A percentile compares a stretch with the other conserved stretches of the same genome.
Evolutionary conservation across 306 rosid genomes (phyloP).

Genomic region (Bauhinia variegata): DNA sequence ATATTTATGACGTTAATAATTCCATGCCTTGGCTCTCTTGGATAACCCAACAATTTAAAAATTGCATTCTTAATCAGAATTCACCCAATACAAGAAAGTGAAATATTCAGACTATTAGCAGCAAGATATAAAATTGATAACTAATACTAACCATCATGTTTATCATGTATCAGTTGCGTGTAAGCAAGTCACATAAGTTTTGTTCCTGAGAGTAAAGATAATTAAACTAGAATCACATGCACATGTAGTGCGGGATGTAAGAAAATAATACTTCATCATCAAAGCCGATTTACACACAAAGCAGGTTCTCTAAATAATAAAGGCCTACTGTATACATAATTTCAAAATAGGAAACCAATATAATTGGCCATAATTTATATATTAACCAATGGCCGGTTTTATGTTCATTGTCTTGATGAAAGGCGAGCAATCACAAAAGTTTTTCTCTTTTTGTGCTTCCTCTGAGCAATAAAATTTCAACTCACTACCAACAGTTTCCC

Average conservation of each 20-base stretch:
- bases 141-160: conserved; percentile 8
- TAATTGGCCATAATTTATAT: not conserved
- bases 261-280: not conserved
- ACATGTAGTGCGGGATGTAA: not conserved
- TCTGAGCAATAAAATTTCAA: conserved; percentile 3
- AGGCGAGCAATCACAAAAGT: conserved; percentile 1
- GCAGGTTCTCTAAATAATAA: conserved; percentile 14
- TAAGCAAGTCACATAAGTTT: conserved; percentile 1
- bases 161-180: not conserved
- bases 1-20: not conserved
- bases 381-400: not conserved
- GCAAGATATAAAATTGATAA: not conserved
- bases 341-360: not conserved
- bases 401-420: not conserved
- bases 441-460: conserved; percentile 1
- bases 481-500: conserved; percentile 2
- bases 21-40: not conserved
- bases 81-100: conserved; percentile 9
- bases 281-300: not conserved
- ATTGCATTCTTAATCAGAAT: not conserved
- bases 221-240: conserved; percentile 10
- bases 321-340: conserved; percentile 7
- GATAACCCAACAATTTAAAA: conserved; percentile 4
- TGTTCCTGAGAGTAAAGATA: not conserved
- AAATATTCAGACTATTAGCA: not conserved